Base-by-base conservation (phyloP, 192 early-diverging fungal species). In the Dimargaris xerosporica region DNA sequence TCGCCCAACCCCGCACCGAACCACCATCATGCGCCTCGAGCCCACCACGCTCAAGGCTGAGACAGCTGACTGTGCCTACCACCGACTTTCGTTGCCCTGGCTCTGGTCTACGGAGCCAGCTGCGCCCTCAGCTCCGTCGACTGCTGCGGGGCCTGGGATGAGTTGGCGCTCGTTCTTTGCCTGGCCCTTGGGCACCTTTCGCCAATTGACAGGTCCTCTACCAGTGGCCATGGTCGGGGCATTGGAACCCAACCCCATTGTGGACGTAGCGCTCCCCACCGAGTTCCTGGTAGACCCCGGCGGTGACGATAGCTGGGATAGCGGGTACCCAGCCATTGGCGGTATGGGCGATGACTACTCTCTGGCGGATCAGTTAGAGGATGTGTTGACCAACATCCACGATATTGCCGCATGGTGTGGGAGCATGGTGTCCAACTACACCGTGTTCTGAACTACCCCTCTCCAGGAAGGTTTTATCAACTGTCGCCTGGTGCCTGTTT, bases 321-420 rank as follows among this genome's bases (percentile, higher is more conserved):
- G 12, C 5, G 28, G 17, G 12, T 4, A 56, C 29, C 28, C 17
- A 23, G 28, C 17, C 29, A 11, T 17, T 19, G 54, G 16, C 17
- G 54, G 31, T 5, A 23, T 55, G 1, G 12, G 30, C 4, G 61
- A 62, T 11, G 47, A 46, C 45, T 62, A 62, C 46, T 44, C 44
- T 0, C 25, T 62, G 0, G n/a, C 47, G n/a, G 61, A 62, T 4
- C 44, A 62, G 28, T 23, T 31, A 2, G 45, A 46, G 19, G 61
- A 62, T 34, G 39, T 62, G 16, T 30, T 50, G 10, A 23, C 16
- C 11, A 62, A 62, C 28, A 15, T 47, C 23, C 61, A 30, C 21
- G 61, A 62, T 25, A 62, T 62, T 62, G 61, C 28, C 44, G 9
- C 11, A 23, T 62, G 61, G 61, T 62, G 61, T 50, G 5, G 3